These are phyloP conservation scores for Ceratocystis colombiana DNA, from an alignment of 2,329 filamentous ascomycete genomes.

Conservation along the genomic window DNA sequence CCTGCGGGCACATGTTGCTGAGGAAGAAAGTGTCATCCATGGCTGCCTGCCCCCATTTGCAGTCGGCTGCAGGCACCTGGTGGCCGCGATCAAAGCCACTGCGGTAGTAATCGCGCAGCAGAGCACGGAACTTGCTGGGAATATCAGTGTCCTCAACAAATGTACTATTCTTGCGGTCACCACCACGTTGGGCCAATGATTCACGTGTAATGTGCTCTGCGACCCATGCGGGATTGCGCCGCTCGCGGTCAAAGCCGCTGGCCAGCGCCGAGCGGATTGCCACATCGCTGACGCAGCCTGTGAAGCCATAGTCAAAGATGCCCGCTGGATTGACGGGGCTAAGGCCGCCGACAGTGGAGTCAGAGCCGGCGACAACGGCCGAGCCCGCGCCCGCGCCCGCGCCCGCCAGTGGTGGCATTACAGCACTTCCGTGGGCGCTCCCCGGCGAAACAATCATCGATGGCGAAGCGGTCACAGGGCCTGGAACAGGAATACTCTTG, in stretches of 20 bases:
- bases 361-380: slow-evolving; percentile 34
- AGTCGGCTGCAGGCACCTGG: slow-evolving; percentile 92
- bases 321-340: slow-evolving; percentile 60
- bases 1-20: slow-evolving; percentile 96
- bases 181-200: slow-evolving; percentile 64
- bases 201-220: slow-evolving; percentile 90
- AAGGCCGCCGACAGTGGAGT: slow-evolving; percentile 32
- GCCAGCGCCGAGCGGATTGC: slow-evolving; percentile 65
- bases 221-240: slow-evolving; percentile 88
- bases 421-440: slow-evolving; percentile 33
- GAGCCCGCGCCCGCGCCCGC: slow-evolving; percentile 27
- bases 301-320: slow-evolving; percentile 80
- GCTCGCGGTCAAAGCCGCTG: slow-evolving; percentile 81
- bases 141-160: slow-evolving; percentile 76
- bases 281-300: slow-evolving; percentile 77
- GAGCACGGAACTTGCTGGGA: slow-evolving; percentile 77
- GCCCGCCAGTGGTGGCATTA: slow-evolving; percentile 35
- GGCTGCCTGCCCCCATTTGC: slow-evolving; percentile 85
- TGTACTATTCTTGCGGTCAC: slow-evolving; percentile 70
- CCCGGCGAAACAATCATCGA: slow-evolving; percentile 28
- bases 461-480: background rate
- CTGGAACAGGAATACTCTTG: slow-evolving; percentile 32
- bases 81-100: slow-evolving; percentile 93
- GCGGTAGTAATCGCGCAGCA: slow-evolving; percentile 86
- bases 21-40: slow-evolving; percentile 94